Evolutionary conservation across 192 early-diverging fungal species (phyloP).

Genomic region (Coemansia sp.): DNA sequence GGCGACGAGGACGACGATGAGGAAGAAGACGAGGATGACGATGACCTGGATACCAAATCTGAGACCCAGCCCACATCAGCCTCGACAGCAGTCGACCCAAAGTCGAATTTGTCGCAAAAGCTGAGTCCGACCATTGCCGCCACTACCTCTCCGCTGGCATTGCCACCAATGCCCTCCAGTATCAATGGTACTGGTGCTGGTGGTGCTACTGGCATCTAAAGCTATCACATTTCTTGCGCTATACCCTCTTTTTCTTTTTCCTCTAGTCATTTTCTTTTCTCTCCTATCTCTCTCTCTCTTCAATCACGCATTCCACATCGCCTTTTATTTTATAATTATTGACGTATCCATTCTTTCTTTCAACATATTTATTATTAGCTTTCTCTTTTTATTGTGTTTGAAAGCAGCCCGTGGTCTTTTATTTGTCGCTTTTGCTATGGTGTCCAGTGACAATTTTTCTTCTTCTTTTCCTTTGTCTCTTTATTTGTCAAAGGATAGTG

Average conservation of each 20-base stretch:
- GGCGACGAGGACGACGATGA: slow-evolving; percentile 16
- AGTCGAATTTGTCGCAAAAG: neutral
- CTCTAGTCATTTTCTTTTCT: neutral
- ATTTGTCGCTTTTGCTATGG: neutral
- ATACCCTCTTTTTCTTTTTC: slow-evolving; percentile 3
- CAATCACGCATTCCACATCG: neutral
- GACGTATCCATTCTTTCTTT: slow-evolving; percentile 1
- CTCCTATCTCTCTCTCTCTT: neutral
- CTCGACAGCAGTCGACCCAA: neutral
- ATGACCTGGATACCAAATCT: slow-evolving; percentile 11
- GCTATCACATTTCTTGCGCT: neutral
- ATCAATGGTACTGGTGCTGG: slow-evolving; percentile 8
- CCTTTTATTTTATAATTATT: slow-evolving; percentile 1
- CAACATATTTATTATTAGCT: neutral
- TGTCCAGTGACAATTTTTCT: slow-evolving; percentile 6
- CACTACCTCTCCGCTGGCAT: slow-evolving; percentile 18
- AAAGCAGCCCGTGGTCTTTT: neutral
- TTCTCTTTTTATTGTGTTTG: neutral
- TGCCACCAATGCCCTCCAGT: slow-evolving; percentile 34
- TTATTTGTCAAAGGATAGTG: slow-evolving; percentile 8
- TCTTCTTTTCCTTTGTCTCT: slow-evolving; percentile 7
- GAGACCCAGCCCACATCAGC: slow-evolving; percentile 7
- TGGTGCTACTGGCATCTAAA: slow-evolving; percentile 5
- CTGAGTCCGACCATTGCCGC: slow-evolving; percentile 1
- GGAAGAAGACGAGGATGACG: slow-evolving; percentile 14